Base-by-base conservation (phyloP, 177 flowering plant genomes). In the Tripterygium wilfordii region DNA sequence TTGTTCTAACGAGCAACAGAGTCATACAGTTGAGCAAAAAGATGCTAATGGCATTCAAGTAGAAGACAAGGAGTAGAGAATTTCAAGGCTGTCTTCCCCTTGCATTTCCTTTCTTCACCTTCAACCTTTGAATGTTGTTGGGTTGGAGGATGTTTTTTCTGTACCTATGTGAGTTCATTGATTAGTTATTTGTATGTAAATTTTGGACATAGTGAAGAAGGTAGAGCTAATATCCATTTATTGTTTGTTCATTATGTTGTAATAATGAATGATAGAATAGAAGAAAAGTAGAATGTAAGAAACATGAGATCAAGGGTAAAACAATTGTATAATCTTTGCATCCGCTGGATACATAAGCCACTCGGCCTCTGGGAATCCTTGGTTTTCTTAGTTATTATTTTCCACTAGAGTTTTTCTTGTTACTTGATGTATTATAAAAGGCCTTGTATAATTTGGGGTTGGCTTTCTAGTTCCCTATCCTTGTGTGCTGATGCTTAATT, bases 1-100 rank as follows among this genome's bases (percentile, higher is more conserved):
- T 23, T 20, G 65, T 36, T 40, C 33, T 24, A 45, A 33, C 17
- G 68, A 62, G 33, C 43, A 15, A 10, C 49, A 58, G 39, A 61
- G 47, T 24, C 43, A 49, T 8, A 57, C 55, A 38, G 45, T 41
- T n/a, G 28, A 31, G 24, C 57, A 56, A 39, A 59, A 64, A 47
- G 65, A 62, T 6, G 26, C 48, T 1, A 69, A 67, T 40, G 74
- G 74, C 21, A 54, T 59, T 21, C 48, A 64, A 54, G 61, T 27
- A 24, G 36, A 65, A 24, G 61, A 66, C 25, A 60, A 63, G 24
- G 40, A 65, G 53, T 53, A 54, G 22, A 54, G 33, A 41, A 30
- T 20, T 18, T 12, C 9, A n/a, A 8, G 23, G 24, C 17, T 15
- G 23, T 8, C 14, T 10, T 9, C 36, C 24, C 10, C 5, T 38